Evolutionary conservation across 225 moss, liverwort and hornwort genomes (phyloP).

Genomic region (Pseudoscleropodium purum): DNA sequence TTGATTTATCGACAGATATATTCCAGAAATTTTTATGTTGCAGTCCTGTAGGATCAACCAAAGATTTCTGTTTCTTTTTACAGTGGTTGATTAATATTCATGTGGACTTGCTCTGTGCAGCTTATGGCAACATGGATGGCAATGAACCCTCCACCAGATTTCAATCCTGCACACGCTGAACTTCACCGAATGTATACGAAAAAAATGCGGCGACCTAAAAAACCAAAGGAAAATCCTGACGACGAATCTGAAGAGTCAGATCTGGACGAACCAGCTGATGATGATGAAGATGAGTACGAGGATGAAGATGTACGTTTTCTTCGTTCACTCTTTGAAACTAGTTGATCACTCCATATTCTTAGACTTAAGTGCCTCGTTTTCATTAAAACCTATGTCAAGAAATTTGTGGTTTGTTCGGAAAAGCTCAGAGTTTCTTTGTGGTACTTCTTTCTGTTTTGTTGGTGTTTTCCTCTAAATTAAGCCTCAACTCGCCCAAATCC

Average conservation of each 20-base stretch:
- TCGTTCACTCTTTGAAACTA: neutral
- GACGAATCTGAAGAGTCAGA: slow-evolving; percentile 83
- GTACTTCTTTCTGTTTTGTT: neutral
- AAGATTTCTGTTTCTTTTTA: neutral
- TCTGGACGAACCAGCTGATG: slow-evolving; percentile 43
- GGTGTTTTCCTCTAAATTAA: neutral
- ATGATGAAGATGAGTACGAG: slow-evolving; percentile 85
- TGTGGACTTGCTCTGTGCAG: slow-evolving; percentile 19
- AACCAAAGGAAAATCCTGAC: slow-evolving; percentile 57
- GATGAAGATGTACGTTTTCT: slow-evolving; percentile 63
- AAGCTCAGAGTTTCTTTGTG: neutral
- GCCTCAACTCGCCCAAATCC: neutral
- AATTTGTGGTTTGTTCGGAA: neutral
- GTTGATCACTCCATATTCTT: neutral
- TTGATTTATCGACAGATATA: neutral
- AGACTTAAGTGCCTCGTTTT: neutral
- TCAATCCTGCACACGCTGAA: slow-evolving; percentile 52
- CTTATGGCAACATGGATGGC: slow-evolving; percentile 49
- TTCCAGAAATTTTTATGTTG: neutral
- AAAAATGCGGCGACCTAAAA: slow-evolving; percentile 66
- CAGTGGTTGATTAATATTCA: neutral
- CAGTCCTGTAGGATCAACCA: neutral
- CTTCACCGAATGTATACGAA: slow-evolving; percentile 67
- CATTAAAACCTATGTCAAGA: neutral
- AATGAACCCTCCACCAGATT: slow-evolving; percentile 58